Evolutionary conservation across 495 filamentous ascomycete genomes (phyloP).

Genomic region (Podospora tetraspora): DNA sequence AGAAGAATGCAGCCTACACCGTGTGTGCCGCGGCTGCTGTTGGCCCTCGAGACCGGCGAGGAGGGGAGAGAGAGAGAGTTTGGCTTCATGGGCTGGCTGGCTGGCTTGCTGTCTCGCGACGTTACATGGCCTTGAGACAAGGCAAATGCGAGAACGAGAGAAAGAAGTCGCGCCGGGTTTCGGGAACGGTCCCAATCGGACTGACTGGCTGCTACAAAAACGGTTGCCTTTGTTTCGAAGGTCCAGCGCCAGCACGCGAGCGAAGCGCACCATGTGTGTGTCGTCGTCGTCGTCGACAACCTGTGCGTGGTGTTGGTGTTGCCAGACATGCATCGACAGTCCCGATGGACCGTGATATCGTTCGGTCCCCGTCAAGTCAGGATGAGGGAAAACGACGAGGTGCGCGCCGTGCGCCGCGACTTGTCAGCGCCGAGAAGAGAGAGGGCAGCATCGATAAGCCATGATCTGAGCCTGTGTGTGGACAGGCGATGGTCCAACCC

Average conservation of each 20-base stretch:
- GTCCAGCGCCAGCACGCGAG: neutral
- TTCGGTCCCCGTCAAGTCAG: neutral
- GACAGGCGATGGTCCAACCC: constrained; percentile 1
- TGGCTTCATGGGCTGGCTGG: neutral
- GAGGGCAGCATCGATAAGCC: constrained; percentile 1
- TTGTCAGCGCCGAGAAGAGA: neutral
- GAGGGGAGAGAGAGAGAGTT: neutral
- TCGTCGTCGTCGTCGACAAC: neutral
- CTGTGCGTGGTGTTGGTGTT: neutral
- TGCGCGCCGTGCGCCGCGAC: neutral
- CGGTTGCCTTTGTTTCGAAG: neutral
- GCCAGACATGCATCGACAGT: neutral
- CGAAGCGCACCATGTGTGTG: neutral
- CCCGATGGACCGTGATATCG: neutral
- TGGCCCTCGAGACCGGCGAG: neutral
- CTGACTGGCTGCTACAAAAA: neutral
- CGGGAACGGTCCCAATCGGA: neutral
- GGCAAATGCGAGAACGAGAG: neutral
- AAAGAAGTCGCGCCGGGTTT: neutral
- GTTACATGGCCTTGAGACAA: neutral
- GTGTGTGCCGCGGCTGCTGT: neutral
- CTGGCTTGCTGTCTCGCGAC: neutral
- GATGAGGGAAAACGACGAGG: neutral
- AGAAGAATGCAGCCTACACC: neutral
- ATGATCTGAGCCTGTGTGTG: neutral